Evolutionary conservation across 1,284 basidiomycete genomes (phyloP), one percentile per base, ranked within the genome.

Genomic region (Sporisorium scitamineum): DNA sequence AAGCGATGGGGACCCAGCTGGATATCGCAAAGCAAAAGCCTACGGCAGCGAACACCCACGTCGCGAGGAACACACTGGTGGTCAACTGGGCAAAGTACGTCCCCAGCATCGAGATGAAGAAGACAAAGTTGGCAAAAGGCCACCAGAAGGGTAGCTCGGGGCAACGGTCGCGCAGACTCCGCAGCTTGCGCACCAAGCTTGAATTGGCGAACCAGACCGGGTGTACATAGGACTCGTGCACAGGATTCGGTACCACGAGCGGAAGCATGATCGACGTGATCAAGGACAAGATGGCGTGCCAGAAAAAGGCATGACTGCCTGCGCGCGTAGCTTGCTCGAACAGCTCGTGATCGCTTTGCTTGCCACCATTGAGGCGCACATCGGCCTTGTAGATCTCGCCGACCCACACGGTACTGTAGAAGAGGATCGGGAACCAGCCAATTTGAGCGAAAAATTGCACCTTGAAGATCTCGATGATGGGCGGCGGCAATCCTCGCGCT

Each of bases 271-370:
- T 85, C 61, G 93, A 94, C 13, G 90, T 88, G 10, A 87, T 74
- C 13, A 97, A 88, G 3, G 92, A 89, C 11, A 95, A 86, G 13
- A 94, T 54, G 0, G 94, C 89, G 52, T 91, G 91, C 79, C 89
- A 91, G 82, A 97, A 91, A 55, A 97, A 87, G 0, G 95, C 93
- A 20, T 92, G 89, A 1, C 94, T 91, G 20, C 94, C 95, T 2
- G 92, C 88, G 4, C 94, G 90, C 0, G 92, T 93, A 0, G 92
- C 91, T 80, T 92, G 90, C 11, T 81, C 80, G 27, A 70, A 75
- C 24, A 80, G 56, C n/a, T 67, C 61, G 26, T 77, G 71, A 29
- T 69, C 69, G 51, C 44, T 69, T 54, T 68, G 69, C 51, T 67
- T 67, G 44, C 65, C 60, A 13, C 64, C 64, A 18, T 64, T 71